Conservation (phyloP, 768 basidiomycete genomes). For the Pholiota microspora region DNA sequence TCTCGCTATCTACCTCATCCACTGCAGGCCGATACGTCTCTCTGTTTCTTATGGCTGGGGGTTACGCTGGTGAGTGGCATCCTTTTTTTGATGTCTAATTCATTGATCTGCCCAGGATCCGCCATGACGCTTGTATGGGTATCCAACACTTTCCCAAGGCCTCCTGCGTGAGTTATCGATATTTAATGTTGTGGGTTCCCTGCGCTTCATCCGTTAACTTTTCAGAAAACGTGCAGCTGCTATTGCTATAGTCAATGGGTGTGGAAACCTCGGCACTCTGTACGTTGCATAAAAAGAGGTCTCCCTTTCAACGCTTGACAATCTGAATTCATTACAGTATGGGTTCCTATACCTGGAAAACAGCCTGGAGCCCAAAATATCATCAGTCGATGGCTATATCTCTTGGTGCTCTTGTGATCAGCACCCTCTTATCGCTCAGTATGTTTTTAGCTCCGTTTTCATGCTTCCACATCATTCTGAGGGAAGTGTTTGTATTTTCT, state of each 20-base stretch:
- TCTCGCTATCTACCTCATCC: constrained; percentile 51
- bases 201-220: not conserved
- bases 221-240: constrained; percentile 51
- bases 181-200: not conserved
- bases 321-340: constrained; percentile 40
- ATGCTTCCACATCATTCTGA: not conserved
- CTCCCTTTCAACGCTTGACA: not conserved
- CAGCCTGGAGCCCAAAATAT: constrained; percentile 60
- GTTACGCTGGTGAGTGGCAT: constrained; percentile 30
- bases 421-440: constrained; percentile 31
- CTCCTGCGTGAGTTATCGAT: constrained; percentile 36
- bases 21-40: constrained; percentile 57
- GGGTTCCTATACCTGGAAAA: constrained; percentile 61
- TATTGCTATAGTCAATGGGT: constrained; percentile 61
- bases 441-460: too few relatives aligned
- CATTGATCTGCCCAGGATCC: constrained; percentile 29
- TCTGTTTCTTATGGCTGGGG: constrained; percentile 62
- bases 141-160: constrained; percentile 56
- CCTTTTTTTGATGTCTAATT: not conserved
- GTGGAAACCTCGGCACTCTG: constrained; percentile 58
- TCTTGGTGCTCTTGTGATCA: constrained; percentile 32
- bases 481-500: not conserved
- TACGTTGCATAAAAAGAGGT: constrained; percentile 27
- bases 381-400: constrained; percentile 60
- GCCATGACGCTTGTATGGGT: constrained; percentile 60